Base-by-base conservation (phyloP, 2,329 filamentous ascomycete genomes). In the Sclerotinia nivalis region DNA sequence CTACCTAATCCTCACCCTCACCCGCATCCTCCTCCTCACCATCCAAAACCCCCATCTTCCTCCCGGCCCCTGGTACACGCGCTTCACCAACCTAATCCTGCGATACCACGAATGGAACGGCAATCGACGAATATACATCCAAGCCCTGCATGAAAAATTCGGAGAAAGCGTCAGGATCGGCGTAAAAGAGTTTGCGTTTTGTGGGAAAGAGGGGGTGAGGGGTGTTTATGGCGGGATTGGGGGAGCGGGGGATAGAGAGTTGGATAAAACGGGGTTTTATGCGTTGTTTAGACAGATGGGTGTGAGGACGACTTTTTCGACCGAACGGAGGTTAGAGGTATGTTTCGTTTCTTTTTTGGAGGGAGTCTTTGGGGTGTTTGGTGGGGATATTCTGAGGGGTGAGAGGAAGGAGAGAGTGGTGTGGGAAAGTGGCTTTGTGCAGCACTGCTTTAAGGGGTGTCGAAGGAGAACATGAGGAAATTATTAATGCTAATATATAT, bases 241-340 rank as follows among this genome's bases (percentile, higher is more conserved):
- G n/a, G 58, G 43, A 37, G 34, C 37, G 1, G 65, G 18, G n/a
- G 34, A 20, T 9, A 20, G 45, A 34, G 65, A 47, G 31, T 18
- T 58, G 54, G 86, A 90, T 75, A 90, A 89, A 80, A 88, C 87
- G 0, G 84, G 87, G 69, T 89, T 89, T 73, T 90, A 90, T 74
- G 80, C 87, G 71, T 77, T 90, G 25, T 90, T 90, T 72, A 84
- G 76, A 69, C 81, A 88, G 4, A 89, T 86, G 15, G 40, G 50
- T 15, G 60, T 52, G 54, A 79, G 78, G 52, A 81, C 80, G 1
- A 80, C 80, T 76, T 81, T 81, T 59, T 81, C 80, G 1, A 81
- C 78, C 4, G 71, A 81, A 25, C 59, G 43, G 10, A 78, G 74
- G 58, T 64, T 49, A n/a, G 69, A 73, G 68, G 77, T 77, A 52